phyloP scores from a whole-genome alignment of 2,329 filamentous ascomycete species.

The Aspergillus aculeatinus region DNA sequence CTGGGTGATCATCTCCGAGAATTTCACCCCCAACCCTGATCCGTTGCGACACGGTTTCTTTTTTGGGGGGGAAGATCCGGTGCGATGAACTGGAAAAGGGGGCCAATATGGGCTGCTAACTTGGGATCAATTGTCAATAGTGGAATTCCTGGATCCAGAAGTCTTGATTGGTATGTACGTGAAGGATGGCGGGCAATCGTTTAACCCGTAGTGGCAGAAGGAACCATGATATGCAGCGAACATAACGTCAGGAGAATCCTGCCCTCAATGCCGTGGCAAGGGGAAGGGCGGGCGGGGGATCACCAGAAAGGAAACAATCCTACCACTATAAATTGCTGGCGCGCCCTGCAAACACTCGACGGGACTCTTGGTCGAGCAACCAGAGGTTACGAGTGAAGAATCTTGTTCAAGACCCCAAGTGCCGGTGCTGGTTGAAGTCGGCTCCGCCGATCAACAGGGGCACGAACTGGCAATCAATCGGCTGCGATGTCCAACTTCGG shows the following conservation, averaged over 20 bases:
- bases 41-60: slow-evolving; percentile 6
- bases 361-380: background rate
- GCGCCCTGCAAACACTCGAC: background rate
- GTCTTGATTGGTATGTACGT: background rate
- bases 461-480: slow-evolving; percentile 6
- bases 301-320: background rate
- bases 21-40: slow-evolving; percentile 1
- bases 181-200: background rate
- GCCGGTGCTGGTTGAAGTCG: background rate
- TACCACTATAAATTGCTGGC: background rate
- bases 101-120: background rate
- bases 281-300: background rate
- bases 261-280: background rate
- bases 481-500: background rate
- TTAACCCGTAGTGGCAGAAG: background rate
- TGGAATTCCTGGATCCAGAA: background rate
- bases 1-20: slow-evolving; percentile 5
- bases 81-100: background rate
- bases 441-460: slow-evolving; percentile 26
- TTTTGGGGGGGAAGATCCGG: background rate
- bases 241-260: background rate
- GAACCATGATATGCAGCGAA: background rate
- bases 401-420: background rate
- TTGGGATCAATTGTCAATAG: background rate
- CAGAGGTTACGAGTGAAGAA: background rate